Conservation (phyloP, 2,329 filamentous ascomycete species). For the Calonectria crousiana region DNA sequence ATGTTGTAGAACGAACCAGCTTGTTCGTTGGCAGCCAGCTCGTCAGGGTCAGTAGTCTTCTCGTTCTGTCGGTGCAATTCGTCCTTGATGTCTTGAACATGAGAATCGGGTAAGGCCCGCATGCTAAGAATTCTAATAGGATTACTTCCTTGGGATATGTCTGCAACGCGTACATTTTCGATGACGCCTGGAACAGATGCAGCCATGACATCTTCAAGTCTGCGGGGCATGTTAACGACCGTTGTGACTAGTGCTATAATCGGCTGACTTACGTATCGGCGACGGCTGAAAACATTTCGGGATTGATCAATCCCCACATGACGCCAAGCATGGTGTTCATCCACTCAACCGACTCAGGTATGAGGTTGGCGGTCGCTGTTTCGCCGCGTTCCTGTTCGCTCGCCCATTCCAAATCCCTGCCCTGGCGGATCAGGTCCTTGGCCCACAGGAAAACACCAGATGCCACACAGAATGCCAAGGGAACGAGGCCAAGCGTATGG, state of each 20-base stretch:
- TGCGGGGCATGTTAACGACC: constrained; percentile 34
- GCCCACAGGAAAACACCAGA: constrained; percentile 91
- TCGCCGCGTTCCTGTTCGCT: constrained; percentile 88
- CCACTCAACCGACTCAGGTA: constrained; percentile 96
- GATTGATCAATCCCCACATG: constrained; percentile 92
- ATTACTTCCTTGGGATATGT: constrained; percentile 94
- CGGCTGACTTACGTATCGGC: constrained; percentile 76
- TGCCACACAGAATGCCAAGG: constrained; percentile 76
- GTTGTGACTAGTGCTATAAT: rapidly evolving
- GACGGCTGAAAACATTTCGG: constrained; percentile 91
- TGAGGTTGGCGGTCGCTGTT: constrained; percentile 86
- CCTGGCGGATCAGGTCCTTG: constrained; percentile 86
- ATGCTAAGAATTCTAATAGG: constrained; percentile 90
- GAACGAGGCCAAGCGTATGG: constrained; percentile 80
- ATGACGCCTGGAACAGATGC: constrained; percentile 92
- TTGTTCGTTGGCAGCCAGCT: constrained; percentile 89
- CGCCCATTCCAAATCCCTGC: constrained; percentile 87
- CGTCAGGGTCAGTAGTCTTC: constrained; percentile 85
- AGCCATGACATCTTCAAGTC: constrained; percentile 87
- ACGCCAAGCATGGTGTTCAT: constrained; percentile 90
- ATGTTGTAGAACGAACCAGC: constrained; percentile 94
- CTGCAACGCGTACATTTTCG: constrained; percentile 93
- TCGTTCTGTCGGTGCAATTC: constrained; percentile 83
- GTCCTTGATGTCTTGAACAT: constrained; percentile 85
- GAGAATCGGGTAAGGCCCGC: constrained; percentile 81